A percentile compares a stretch with the other conserved stretches of the same genome.
phyloP scores from a whole-genome alignment of 495 filamentous ascomycete species.

The Darksidea phi region DNA sequence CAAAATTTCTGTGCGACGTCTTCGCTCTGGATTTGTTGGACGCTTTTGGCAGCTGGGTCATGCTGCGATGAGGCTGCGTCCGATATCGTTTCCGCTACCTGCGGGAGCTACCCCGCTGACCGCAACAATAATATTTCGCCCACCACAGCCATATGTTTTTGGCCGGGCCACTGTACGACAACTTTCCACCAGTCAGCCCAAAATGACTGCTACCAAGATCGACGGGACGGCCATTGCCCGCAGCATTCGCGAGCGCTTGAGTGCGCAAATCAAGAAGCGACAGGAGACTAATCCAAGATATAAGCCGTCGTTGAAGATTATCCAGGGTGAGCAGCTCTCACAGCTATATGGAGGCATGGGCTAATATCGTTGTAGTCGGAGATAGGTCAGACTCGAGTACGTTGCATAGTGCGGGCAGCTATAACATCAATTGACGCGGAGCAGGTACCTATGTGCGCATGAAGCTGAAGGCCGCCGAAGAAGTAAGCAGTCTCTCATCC shows the following conservation, averaged over 20 bases:
- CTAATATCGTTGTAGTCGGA: slow-evolving; percentile 59
- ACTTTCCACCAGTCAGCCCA: slow-evolving; percentile 49
- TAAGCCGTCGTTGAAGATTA: slow-evolving; percentile 83
- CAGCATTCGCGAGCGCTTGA: slow-evolving; percentile 75
- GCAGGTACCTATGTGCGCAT: slow-evolving; percentile 97
- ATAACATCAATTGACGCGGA: slow-evolving; percentile 18
- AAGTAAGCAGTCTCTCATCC: slow-evolving; percentile 54
- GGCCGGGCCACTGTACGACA: slow-evolving; percentile 4
- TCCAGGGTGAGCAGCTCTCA: slow-evolving; percentile 67
- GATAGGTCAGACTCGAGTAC: slow-evolving; percentile 88
- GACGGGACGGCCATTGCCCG: slow-evolving; percentile 95
- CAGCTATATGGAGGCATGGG: not conserved
- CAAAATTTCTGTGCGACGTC: not conserved
- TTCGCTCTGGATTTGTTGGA: not conserved
- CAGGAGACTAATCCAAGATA: slow-evolving; percentile 82
- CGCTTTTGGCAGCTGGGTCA: slow-evolving; percentile 5
- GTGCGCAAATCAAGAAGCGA: slow-evolving; percentile 72
- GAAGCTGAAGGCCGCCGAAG: slow-evolving; percentile 95
- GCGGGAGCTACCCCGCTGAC: slow-evolving; percentile 22
- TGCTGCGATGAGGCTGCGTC: slow-evolving; percentile 22
- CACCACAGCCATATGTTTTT: not conserved
- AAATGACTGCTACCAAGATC: slow-evolving; percentile 86
- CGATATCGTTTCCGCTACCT: slow-evolving; percentile 5
- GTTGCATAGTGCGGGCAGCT: slow-evolving; percentile 35
- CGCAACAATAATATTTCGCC: slow-evolving; percentile 14